Conservation (phyloP, 768 basidiomycete genomes). For the Kwoniella sp. region DNA sequence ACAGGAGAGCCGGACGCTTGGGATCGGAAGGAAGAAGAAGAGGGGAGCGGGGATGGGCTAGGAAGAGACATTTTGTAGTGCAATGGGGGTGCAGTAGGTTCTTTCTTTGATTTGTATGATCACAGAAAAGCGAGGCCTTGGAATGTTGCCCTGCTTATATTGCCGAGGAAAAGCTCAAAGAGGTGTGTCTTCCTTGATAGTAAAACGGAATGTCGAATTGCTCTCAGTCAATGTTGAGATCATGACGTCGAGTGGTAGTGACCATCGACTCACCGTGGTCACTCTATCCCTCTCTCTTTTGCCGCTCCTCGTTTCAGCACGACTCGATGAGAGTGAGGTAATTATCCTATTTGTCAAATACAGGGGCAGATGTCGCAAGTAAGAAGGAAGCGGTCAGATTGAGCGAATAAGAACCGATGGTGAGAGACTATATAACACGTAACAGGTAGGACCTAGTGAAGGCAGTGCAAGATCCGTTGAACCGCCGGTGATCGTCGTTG, state of each 20-base stretch:
- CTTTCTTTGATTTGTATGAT: too few species aligned
- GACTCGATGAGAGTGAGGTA: background rate
- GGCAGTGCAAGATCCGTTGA: slow-evolving; percentile 1
- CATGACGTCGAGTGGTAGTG: background rate
- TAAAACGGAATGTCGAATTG: background rate
- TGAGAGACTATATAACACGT: background rate
- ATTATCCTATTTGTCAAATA: background rate
- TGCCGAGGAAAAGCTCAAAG: background rate
- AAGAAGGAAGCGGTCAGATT: background rate
- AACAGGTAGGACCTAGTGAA: background rate
- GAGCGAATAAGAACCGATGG: background rate
- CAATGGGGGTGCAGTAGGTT: too few species aligned
- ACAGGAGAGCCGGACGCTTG: background rate
- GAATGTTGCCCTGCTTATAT: too few species aligned
- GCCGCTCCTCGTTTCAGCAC: background rate
- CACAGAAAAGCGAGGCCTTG: background rate
- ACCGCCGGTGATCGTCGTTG: background rate
- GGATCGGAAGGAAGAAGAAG: background rate
- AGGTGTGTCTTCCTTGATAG: background rate
- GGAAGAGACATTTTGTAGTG: background rate
- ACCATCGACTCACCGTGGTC: background rate
- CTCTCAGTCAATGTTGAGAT: background rate
- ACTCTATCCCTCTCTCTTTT: background rate
- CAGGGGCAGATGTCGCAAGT: background rate
- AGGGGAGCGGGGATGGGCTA: background rate